phyloP scores from a whole-genome alignment of 108 stramenopile species.

The Cyclostephanos invisitatus region DNA sequence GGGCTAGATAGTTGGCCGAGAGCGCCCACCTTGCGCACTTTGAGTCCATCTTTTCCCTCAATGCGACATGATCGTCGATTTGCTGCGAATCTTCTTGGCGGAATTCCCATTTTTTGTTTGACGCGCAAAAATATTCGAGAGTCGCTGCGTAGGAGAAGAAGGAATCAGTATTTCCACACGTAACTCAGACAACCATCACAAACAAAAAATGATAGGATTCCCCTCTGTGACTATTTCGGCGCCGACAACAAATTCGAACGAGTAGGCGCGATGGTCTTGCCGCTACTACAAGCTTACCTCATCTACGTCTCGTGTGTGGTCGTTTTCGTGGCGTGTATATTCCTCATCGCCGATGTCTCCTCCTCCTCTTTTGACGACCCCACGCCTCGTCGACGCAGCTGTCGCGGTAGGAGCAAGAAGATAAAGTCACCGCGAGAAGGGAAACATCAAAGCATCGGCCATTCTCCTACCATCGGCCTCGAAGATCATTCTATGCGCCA shows the following conservation, averaged over 20 bases:
- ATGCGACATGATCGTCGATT: constrained; percentile 35
- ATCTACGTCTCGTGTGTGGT: constrained; percentile 15
- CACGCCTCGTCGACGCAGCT: constrained; percentile 4
- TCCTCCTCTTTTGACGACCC: neutral
- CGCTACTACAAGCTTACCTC: constrained; percentile 32
- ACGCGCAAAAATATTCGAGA: too few species aligned
- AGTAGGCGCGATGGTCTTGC: constrained; percentile 14
- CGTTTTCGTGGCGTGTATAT: constrained; percentile 8
- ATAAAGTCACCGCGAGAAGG: neutral
- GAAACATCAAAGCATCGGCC: neutral
- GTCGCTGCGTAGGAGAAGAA: too few species aligned
- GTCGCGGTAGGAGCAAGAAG: neutral
- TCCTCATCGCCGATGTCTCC: constrained; percentile 3
- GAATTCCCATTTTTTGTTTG: too few species aligned
- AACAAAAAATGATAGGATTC: too few species aligned
- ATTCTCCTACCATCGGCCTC: neutral
- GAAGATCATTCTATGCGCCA: constrained; percentile 2
- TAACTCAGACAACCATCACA: too few species aligned
- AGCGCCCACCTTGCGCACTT: constrained; percentile 67
- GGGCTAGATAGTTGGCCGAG: constrained; percentile 47
- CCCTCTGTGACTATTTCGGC: neutral
- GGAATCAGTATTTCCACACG: too few species aligned
- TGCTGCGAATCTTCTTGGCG: too few species aligned
- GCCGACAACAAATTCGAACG: neutral
- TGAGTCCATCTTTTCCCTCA: constrained; percentile 55